phyloP scores from a whole-genome alignment of 495 filamentous ascomycete species.

The Sporormia fimetaria region DNA sequence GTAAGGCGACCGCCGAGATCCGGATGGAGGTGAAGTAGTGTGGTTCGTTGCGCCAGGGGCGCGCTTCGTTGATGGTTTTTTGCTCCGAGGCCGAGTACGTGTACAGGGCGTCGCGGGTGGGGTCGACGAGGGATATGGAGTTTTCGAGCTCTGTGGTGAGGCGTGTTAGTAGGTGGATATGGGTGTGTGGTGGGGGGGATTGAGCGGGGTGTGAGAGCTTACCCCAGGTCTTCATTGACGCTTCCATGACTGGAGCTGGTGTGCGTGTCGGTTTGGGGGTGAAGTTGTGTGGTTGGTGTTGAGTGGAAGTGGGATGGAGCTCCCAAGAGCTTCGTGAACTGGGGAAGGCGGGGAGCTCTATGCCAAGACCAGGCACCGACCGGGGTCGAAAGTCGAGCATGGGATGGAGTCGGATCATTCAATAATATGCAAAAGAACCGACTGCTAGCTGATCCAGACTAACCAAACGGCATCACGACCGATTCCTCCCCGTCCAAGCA shows the following conservation, averaged over 20 bases:
- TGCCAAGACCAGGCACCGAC: slow-evolving; percentile 1
- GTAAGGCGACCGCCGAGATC: slow-evolving; percentile 82
- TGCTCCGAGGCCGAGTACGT: slow-evolving; percentile 58
- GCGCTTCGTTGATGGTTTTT: slow-evolving; percentile 44
- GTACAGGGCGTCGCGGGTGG: slow-evolving; percentile 83
- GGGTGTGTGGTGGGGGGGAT: background rate
- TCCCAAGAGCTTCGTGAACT: too few species aligned
- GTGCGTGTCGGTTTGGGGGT: slow-evolving; percentile 2
- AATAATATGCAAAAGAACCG: too few species aligned
- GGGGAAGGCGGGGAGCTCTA: background rate
- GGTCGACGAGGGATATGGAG: slow-evolving; percentile 68
- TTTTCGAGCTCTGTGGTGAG: slow-evolving; percentile 76
- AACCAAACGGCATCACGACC: too few species aligned
- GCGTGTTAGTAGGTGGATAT: slow-evolving; percentile 1
- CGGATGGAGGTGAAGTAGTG: slow-evolving; percentile 88
- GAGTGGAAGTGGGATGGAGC: too few species aligned
- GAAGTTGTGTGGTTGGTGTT: background rate
- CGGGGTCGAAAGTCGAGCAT: background rate
- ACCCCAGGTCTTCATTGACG: slow-evolving; percentile 24
- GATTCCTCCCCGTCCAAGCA: slow-evolving; percentile 16
- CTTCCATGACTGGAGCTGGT: slow-evolving; percentile 12
- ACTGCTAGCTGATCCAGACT: too few species aligned
- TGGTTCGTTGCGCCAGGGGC: slow-evolving; percentile 73
- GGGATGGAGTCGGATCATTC: too few species aligned
- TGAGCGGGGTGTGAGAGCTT: slow-evolving; percentile 1